These are phyloP conservation scores for Penicillium taxi DNA, from an alignment of 495 filamentous ascomycete genomes.

Conservation along the genomic window DNA sequence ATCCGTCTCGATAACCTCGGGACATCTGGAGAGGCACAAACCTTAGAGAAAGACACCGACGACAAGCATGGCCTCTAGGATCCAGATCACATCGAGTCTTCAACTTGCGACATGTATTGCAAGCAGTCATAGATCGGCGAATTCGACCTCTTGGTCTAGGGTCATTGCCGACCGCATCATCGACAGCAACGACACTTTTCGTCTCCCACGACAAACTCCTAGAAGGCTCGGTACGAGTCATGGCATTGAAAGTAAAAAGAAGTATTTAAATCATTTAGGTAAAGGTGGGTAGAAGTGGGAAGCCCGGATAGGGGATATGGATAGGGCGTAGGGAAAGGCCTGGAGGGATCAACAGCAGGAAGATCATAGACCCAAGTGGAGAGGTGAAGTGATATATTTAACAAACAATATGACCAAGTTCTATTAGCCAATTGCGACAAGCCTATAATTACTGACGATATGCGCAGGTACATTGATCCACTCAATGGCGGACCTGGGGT, in stretches of 20 bases:
- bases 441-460: conserved; percentile 22
- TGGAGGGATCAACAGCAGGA: conserved; percentile 6
- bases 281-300: too few species aligned
- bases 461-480: conserved; percentile 27
- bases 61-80: conserved; percentile 34
- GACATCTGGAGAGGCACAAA: conserved; percentile 13
- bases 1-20: too few species aligned
- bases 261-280: too few species aligned
- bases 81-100: conserved; percentile 37
- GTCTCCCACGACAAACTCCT: conserved; percentile 25
- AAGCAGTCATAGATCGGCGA: conserved; percentile 37
- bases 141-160: conserved; percentile 30
- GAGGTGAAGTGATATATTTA: conserved; percentile 24
- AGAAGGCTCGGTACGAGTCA: conserved; percentile 27
- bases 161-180: conserved; percentile 27
- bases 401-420: too few species aligned
- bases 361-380: conserved; percentile 19
- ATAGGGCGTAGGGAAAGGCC: too few species aligned
- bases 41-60: conserved; percentile 36
- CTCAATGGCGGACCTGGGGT: conserved; percentile 24
- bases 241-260: conserved; percentile 10
- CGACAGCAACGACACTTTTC: conserved; percentile 19
- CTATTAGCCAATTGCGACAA: conserved; percentile 26
- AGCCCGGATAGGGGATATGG: too few species aligned
- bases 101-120: conserved; percentile 39